phyloP scores from a whole-genome alignment of 2,329 filamentous ascomycete species.

The Coniochaeta sp. region DNA sequence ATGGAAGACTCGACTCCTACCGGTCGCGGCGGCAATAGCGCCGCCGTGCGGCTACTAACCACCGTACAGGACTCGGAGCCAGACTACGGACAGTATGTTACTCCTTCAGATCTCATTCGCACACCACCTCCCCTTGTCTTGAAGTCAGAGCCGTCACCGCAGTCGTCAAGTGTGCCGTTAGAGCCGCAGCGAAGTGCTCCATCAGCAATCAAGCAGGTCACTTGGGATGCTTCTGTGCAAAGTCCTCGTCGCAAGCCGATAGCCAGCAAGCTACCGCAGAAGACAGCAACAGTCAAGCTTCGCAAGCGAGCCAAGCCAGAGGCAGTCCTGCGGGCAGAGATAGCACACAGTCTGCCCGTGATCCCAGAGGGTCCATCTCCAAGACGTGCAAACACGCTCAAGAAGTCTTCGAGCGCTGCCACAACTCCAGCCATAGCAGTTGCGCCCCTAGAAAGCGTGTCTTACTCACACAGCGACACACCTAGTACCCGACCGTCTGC shows the following conservation, averaged over 20 bases:
- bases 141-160: slow-evolving; percentile 8
- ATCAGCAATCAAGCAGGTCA: background rate
- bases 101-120: slow-evolving; percentile 24
- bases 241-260: slow-evolving; percentile 5
- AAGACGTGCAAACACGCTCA: slow-evolving; percentile 27
- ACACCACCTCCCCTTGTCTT: slow-evolving; percentile 11
- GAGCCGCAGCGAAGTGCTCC: slow-evolving; percentile 1
- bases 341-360: slow-evolving; percentile 34
- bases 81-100: slow-evolving; percentile 50
- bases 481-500: slow-evolving; percentile 36
- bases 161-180: background rate
- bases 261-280: slow-evolving; percentile 6
- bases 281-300: slow-evolving; percentile 39
- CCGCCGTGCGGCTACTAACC: slow-evolving; percentile 53
- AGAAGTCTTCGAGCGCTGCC: slow-evolving; percentile 20
- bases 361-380: slow-evolving; percentile 44
- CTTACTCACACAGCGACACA: slow-evolving; percentile 31
- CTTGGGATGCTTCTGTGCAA: background rate
- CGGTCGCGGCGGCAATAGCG: slow-evolving; percentile 34
- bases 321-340: slow-evolving; percentile 21
- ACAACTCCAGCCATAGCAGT: slow-evolving; percentile 1
- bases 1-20: slow-evolving; percentile 40
- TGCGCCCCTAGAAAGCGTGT: slow-evolving; percentile 14
- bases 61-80: slow-evolving; percentile 48
- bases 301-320: slow-evolving; percentile 32